These are phyloP conservation scores for Helminthosporium solani DNA, from an alignment of 2,329 filamentous ascomycete genomes.

Conservation along the genomic window DNA sequence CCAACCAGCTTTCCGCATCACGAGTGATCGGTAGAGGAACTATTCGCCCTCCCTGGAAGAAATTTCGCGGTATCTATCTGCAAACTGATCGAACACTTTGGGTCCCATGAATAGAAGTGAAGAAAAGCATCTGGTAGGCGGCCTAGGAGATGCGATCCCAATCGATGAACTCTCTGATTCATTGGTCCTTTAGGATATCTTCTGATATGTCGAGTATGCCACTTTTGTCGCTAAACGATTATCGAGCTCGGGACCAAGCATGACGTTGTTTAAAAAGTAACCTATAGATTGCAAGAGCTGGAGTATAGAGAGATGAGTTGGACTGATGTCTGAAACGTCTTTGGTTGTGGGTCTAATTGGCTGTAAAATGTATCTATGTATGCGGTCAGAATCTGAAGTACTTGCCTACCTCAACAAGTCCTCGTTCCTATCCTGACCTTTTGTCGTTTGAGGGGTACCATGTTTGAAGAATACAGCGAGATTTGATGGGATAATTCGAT, in stretches of 20 bases:
- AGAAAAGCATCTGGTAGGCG: constrained; percentile 11
- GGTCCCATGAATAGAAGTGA: constrained; percentile 17
- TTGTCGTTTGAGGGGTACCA: no score
- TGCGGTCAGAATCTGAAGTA: constrained; percentile 10
- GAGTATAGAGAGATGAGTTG: constrained; percentile 10
- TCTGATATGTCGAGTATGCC: neutral
- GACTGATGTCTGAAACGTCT: constrained; percentile 14
- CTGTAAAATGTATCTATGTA: no score
- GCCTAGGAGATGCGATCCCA: constrained; percentile 22
- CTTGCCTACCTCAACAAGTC: no score
- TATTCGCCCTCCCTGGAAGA: constrained; percentile 11
- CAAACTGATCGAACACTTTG: neutral
- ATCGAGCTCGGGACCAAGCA: neutral
- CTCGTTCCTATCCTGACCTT: no score
- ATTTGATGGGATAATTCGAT: no score
- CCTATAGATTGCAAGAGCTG: constrained; percentile 1
- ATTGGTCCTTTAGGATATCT: constrained; percentile 18
- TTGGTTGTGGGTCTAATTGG: no score
- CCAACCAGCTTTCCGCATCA: constrained; percentile 20
- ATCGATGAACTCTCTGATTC: constrained; percentile 18
- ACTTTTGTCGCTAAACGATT: constrained; percentile 6
- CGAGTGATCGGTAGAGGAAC: constrained; percentile 14
- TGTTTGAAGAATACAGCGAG: no score
- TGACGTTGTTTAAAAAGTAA: neutral
- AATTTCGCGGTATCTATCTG: neutral